Conservation (phyloP, 2,329 filamentous ascomycete genomes). For the Ascochyta lentis region DNA sequence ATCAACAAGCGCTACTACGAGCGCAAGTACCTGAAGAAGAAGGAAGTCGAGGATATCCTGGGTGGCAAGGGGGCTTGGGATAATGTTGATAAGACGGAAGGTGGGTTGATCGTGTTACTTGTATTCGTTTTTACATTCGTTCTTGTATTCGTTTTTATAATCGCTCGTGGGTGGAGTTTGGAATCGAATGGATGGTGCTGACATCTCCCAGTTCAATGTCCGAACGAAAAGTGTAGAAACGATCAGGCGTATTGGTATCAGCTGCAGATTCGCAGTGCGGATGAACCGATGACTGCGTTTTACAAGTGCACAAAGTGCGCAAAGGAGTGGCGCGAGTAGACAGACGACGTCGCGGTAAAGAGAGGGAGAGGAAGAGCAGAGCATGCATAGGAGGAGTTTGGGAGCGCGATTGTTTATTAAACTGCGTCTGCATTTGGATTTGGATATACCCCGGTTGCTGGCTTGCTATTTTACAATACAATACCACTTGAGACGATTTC, state of each 20-base stretch:
- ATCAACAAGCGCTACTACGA: constrained; percentile 83
- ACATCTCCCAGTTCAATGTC: constrained; percentile 71
- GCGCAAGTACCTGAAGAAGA: constrained; percentile 78
- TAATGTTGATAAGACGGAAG: constrained; percentile 82
- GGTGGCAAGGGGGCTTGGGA: constrained; percentile 89
- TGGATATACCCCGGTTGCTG: constrained; percentile 18
- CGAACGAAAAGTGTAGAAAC: constrained; percentile 79
- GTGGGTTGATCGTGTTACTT: constrained; percentile 42
- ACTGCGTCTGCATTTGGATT: background rate
- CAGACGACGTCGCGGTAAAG: background rate
- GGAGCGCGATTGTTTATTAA: background rate
- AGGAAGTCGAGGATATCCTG: constrained; percentile 88
- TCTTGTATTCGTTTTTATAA: too few relatives aligned
- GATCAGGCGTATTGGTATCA: constrained; percentile 92
- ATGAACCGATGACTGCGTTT: constrained; percentile 98
- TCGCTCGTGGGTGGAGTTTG: too few relatives aligned
- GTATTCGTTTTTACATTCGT: too few relatives aligned
- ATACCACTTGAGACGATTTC: background rate
- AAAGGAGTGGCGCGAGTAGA: constrained; percentile 21
- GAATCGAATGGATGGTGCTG: background rate
- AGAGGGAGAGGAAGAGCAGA: background rate
- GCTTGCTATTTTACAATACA: constrained; percentile 6
- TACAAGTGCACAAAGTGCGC: constrained; percentile 62
- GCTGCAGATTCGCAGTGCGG: constrained; percentile 95
- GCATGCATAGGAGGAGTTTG: constrained; percentile 12